A percentile compares a stretch with the other conserved stretches of the same genome.
Evolutionary conservation across 148 eudicot species (phyloP).

Genomic region (Fagopyrum homotropicum): DNA sequence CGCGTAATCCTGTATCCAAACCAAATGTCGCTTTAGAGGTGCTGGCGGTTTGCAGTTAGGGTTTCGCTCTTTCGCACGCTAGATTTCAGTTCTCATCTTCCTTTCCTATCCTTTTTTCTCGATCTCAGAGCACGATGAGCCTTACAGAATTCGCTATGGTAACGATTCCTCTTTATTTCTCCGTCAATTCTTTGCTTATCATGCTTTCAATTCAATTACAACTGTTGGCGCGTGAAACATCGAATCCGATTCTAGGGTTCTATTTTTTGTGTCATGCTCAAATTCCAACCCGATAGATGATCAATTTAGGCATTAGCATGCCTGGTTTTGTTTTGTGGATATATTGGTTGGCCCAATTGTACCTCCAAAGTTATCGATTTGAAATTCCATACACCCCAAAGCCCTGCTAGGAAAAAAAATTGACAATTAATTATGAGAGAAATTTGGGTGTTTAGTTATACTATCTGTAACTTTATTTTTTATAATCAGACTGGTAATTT

Average conservation of each 20-base stretch:
- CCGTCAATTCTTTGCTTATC: not conserved
- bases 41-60: slow-evolving; percentile 17
- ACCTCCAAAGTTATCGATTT: not conserved
- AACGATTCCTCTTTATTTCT: slow-evolving; percentile 5
- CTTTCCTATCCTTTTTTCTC: slow-evolving; percentile 16
- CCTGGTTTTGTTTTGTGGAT: not conserved
- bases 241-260: not conserved
- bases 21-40: not conserved
- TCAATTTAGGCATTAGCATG: slow-evolving; percentile 6
- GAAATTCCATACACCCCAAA: not conserved
- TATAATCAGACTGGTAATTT: not conserved
- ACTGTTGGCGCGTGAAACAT: not conserved
- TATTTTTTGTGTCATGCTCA: not conserved
- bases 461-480: not conserved
- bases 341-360: not conserved
- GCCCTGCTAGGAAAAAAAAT: not conserved
- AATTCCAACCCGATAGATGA: not conserved
- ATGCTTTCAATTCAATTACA: not conserved
- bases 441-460: not conserved
- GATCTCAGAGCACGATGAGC: slow-evolving; percentile 34
- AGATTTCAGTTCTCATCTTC: slow-evolving; percentile 19
- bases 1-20: too few species aligned
- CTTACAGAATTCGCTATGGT: slow-evolving; percentile 58
- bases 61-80: slow-evolving; percentile 15
- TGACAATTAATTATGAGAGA: not conserved